Evolutionary conservation across 495 filamentous ascomycete genomes (phyloP).

Genomic region (Penicillium herquei): DNA sequence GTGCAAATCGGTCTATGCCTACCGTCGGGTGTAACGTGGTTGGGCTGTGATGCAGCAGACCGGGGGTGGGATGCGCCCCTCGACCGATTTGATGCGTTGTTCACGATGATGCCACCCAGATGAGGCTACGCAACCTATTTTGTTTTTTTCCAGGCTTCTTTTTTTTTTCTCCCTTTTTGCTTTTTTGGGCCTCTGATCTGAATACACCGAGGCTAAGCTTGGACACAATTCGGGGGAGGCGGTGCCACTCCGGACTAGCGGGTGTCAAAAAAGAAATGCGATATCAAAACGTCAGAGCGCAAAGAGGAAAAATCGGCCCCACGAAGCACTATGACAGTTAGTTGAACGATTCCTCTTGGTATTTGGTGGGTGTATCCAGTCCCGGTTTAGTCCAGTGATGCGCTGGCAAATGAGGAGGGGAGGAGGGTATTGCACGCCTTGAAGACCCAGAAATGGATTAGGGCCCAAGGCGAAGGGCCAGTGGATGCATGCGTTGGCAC

Average conservation of each 20-base stretch:
- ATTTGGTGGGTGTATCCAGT: not conserved
- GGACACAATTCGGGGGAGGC: slow-evolving; percentile 28
- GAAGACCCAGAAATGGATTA: slow-evolving; percentile 30
- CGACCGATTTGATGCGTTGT: slow-evolving; percentile 50
- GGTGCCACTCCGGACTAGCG: slow-evolving; percentile 26
- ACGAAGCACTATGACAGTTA: slow-evolving; percentile 31
- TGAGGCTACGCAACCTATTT: slow-evolving; percentile 35
- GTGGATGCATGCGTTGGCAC: slow-evolving; percentile 53
- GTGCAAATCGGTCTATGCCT: slow-evolving; percentile 36
- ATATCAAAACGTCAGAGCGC: slow-evolving; percentile 26
- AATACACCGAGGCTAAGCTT: slow-evolving; percentile 10
- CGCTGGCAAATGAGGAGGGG: slow-evolving; percentile 25
- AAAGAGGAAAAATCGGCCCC: slow-evolving; percentile 8
- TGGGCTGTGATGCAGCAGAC: slow-evolving; percentile 51
- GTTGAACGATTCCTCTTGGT: slow-evolving; percentile 7
- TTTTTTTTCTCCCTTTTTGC: too few relatives aligned
- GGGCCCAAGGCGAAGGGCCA: slow-evolving; percentile 26
- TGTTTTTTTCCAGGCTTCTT: not conserved
- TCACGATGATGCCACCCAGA: slow-evolving; percentile 33
- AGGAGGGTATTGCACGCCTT: slow-evolving; percentile 10
- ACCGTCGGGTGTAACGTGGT: slow-evolving; percentile 48
- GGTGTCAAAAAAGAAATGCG: slow-evolving; percentile 11
- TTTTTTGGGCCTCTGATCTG: too few relatives aligned
- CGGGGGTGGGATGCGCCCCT: slow-evolving; percentile 28
- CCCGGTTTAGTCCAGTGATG: slow-evolving; percentile 19